phyloP scores from a whole-genome alignment of 768 basidiomycete genomes.

The Galerina marginata region DNA sequence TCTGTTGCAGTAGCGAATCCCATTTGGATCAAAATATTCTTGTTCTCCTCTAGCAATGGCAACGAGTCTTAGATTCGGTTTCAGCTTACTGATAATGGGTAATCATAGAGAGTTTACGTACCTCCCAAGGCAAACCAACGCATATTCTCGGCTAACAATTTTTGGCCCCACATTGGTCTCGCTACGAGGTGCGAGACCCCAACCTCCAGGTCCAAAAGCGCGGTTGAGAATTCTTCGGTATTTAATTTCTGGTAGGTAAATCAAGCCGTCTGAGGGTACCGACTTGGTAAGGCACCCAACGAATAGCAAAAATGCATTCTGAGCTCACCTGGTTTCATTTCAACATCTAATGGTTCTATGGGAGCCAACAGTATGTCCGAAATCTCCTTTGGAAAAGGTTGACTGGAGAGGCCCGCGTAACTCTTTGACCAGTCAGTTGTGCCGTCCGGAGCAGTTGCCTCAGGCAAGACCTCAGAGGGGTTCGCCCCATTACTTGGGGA shows the following conservation, averaged over 20 bases:
- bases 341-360: conserved; percentile 78
- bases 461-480: conserved; percentile 12
- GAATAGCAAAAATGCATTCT: background rate
- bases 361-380: conserved; percentile 77
- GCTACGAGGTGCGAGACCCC: conserved; percentile 94
- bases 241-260: conserved; percentile 97
- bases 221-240: conserved; percentile 90
- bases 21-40: conserved; percentile 91
- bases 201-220: conserved; percentile 95
- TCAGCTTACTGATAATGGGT: background rate
- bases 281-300: background rate
- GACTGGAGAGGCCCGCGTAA: conserved; percentile 78
- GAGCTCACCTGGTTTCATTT: conserved; percentile 88
- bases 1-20: conserved; percentile 95
- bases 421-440: conserved; percentile 87
- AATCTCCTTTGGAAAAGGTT: conserved; percentile 79
- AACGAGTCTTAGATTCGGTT: conserved; percentile 65
- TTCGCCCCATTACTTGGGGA: background rate
- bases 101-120: conserved; percentile 38
- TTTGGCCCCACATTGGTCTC: conserved; percentile 90
- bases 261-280: conserved; percentile 72
- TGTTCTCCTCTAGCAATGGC: conserved; percentile 94
- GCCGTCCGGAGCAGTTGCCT: conserved; percentile 26
- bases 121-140: conserved; percentile 91
- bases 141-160: conserved; percentile 93